Percentiles rank a stretch among this genome's conserved stretches.
Conservation (phyloP, 495 filamentous ascomycete genomes). For the Hyaloscypha finlandica region DNA sequence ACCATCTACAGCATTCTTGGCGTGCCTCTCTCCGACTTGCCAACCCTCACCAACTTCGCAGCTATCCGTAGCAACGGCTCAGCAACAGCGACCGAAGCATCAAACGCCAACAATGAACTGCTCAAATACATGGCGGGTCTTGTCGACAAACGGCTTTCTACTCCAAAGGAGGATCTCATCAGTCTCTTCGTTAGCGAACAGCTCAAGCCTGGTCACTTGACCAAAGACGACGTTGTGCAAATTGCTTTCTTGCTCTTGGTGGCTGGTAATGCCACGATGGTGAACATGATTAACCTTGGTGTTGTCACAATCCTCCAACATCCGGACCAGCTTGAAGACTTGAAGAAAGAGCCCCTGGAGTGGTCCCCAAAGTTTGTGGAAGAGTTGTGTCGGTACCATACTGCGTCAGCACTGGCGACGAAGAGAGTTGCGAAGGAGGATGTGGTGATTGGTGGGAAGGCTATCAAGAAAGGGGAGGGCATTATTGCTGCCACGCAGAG, state of each 20-base stretch:
- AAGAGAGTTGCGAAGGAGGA: constrained; percentile 46
- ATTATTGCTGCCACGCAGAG: constrained; percentile 50
- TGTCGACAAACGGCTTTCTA: constrained; percentile 38
- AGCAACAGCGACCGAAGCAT: constrained; percentile 43
- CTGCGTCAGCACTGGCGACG: constrained; percentile 45
- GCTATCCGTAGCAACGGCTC: constrained; percentile 47
- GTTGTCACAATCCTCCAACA: constrained; percentile 43
- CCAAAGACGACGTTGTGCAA: constrained; percentile 41
- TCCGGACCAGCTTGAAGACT: constrained; percentile 38
- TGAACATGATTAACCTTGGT: constrained; percentile 50
- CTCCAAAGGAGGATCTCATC: constrained; percentile 45
- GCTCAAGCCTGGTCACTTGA: constrained; percentile 39
- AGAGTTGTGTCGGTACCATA: constrained; percentile 49
- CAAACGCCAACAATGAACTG: constrained; percentile 42
- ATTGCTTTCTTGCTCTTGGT: constrained; percentile 49
- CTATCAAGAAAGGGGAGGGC: constrained; percentile 45
- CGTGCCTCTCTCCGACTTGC: constrained; percentile 48
- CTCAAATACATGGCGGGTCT: constrained; percentile 42
- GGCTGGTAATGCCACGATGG: constrained; percentile 51
- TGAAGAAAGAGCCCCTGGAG: constrained; percentile 38
- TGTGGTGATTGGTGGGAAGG: constrained; percentile 43
- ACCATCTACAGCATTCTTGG: constrained; percentile 52
- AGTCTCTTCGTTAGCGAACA: constrained; percentile 44
- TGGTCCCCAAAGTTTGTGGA: constrained; percentile 41
- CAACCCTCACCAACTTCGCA: constrained; percentile 43